Base-by-base conservation (phyloP, 78 protist genomes). In the Monosiga brevicollis region DNA sequence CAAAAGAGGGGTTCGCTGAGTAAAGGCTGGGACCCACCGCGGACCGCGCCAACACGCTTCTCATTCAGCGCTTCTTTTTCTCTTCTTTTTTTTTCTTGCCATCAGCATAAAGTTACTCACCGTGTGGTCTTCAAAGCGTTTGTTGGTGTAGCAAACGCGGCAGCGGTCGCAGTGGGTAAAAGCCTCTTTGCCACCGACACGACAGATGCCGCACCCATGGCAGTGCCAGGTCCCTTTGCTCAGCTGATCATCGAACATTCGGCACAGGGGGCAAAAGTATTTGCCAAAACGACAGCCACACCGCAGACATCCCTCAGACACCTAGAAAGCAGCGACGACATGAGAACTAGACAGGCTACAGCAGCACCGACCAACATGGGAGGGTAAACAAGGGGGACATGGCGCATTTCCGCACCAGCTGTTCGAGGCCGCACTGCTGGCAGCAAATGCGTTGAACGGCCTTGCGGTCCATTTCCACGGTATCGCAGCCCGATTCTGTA, bases 131-230 rank as follows among this genome's bases (percentile, higher is more conserved):
- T 85, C 36, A 0, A 54, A 81, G 55, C 73, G 84, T 25, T 42
- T 81, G 35, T 34, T 20, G 42, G n/a, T 25, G 72, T 75, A 80
- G 76, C 88, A 85, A 23, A 71, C 42, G 39, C 76, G 82, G 70
- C 88, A 85, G 29, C 29, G 72, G 11, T 73, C 84, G 75, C 88
- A 85, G 71, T 85, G 88, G 77, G 80, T 80, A 42, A 80, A 85
- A 42, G 79, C 80, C 22, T 79, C 88, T 3, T 78, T 24, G 0
- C 88, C 88, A 38, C 88, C 88, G 26, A 73, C 79, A n/a, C 83
- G 54, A 78, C 88, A 85, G 36, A 85, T 73, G n/a, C 88, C 88
- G 70, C 88, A 85, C 11, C 70, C 84, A 29, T 79, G 82, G 76
- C 88, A 85, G 42, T 85, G 88, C 71, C 72, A 85, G 40, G 76